Evolutionary conservation across 805 yeast species (phyloP).

Genomic region (Yamadazyma scolyti): DNA sequence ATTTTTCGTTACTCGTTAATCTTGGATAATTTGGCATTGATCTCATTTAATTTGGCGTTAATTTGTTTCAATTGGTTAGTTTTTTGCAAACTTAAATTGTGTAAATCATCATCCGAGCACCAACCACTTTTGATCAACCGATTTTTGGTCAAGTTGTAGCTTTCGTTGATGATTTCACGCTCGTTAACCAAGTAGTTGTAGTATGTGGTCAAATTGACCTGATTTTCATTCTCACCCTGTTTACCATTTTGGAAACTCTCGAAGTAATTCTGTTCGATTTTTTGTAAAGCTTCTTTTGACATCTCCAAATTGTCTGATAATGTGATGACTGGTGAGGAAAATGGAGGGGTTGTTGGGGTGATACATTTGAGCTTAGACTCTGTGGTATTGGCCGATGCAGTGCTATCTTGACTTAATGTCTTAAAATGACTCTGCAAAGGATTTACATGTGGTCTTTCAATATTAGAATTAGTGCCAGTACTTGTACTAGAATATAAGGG

Average conservation of each 20-base stretch:
- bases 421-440: conserved; percentile 13
- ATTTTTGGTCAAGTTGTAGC: conserved; percentile 29
- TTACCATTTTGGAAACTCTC: conserved; percentile 11
- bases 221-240: conserved; percentile 10
- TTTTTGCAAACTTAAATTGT: conserved; percentile 35
- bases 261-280: conserved; percentile 35
- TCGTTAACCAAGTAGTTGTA: conserved; percentile 29
- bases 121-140: conserved; percentile 36
- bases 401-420: conserved; percentile 11
- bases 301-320: conserved; percentile 31
- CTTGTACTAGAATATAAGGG: too few relatives aligned
- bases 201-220: conserved; percentile 19
- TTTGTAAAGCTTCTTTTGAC: conserved; percentile 25
- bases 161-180: conserved; percentile 28
- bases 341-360: conserved; percentile 32
- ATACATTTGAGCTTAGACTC: conserved; percentile 12
- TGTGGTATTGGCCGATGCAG: conserved; percentile 7
- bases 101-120: conserved; percentile 40
- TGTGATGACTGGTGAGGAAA: conserved; percentile 36
- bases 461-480: too few relatives aligned
- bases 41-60: conserved; percentile 33
- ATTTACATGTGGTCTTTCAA: conserved; percentile 10
- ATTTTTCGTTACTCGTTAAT: conserved; percentile 7
- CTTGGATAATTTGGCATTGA: conserved; percentile 29
- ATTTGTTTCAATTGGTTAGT: conserved; percentile 35